Percentiles rank a stretch among this genome's conserved stretches.
phyloP scores from a whole-genome alignment of 2,329 filamentous ascomycete genomes.

The Botrytis aclada region DNA sequence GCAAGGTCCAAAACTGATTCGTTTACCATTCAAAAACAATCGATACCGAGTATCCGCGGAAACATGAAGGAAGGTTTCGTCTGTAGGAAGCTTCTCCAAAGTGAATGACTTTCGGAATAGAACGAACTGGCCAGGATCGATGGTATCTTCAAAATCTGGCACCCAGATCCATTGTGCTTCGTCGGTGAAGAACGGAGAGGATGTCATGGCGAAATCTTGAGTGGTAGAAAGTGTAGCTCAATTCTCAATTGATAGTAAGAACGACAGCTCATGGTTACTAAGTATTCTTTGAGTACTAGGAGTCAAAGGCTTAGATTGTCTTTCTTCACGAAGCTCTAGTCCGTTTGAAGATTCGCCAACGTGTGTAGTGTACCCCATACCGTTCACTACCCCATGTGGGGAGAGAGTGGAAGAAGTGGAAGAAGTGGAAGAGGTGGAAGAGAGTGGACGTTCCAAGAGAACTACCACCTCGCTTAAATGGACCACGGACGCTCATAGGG shows the following conservation, averaged over 20 bases:
- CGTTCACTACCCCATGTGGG: neutral
- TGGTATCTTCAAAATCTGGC: neutral
- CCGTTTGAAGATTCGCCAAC: neutral
- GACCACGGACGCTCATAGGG: neutral
- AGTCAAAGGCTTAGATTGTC: neutral
- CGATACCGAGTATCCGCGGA: conserved; percentile 8
- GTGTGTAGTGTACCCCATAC: neutral
- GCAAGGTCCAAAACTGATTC: conserved; percentile 12
- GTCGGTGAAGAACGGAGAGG: neutral
- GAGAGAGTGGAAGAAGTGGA: neutral
- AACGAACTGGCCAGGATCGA: neutral
- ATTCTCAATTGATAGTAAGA: neutral
- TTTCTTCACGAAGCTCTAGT: neutral
- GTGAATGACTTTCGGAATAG: neutral
- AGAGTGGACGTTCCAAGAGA: neutral
- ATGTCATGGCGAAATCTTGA: neutral
- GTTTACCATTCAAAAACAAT: conserved; percentile 6
- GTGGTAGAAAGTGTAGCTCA: neutral
- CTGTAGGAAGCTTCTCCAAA: neutral
- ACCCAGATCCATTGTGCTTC: neutral
- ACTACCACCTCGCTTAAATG: neutral
- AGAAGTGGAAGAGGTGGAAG: neutral
- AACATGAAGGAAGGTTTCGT: neutral
- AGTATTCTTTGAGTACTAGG: neutral
- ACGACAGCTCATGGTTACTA: neutral